A percentile compares a stretch with the other conserved stretches of the same genome.
Evolutionary conservation across 805 yeast species (phyloP).

Genomic region (Pichia manshurica): DNA sequence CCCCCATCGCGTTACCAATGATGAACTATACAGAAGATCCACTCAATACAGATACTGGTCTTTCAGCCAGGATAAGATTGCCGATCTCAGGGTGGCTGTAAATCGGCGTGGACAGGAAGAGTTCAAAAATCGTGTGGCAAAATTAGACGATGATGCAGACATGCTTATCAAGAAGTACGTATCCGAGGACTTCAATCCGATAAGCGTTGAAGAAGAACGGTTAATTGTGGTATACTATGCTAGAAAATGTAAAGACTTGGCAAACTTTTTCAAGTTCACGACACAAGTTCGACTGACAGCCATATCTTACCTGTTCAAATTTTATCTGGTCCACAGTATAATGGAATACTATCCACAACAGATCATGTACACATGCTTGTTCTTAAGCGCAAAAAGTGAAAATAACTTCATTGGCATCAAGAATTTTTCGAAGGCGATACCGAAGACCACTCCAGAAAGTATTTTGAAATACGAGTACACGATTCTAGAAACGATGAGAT

Average conservation of each 20-base stretch:
- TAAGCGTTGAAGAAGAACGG: slow-evolving; percentile 66
- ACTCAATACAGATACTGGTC: slow-evolving; percentile 88
- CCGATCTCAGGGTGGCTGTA: slow-evolving; percentile 39
- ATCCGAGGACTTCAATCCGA: slow-evolving; percentile 32
- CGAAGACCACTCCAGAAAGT: slow-evolving; percentile 57
- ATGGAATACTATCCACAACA: slow-evolving; percentile 86
- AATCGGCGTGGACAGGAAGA: slow-evolving; percentile 47
- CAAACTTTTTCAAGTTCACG: slow-evolving; percentile 73
- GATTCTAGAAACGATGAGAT: slow-evolving; percentile 65
- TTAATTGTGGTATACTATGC: slow-evolving; percentile 66
- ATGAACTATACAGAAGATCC: slow-evolving; percentile 83
- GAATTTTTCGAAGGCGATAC: slow-evolving; percentile 66
- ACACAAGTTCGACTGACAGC: slow-evolving; percentile 89
- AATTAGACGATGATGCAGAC: slow-evolving; percentile 18
- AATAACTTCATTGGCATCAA: slow-evolving; percentile 84
- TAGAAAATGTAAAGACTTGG: slow-evolving; percentile 62
- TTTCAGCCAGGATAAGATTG: slow-evolving; percentile 55
- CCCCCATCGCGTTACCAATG: slow-evolving; percentile 49
- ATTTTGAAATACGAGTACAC: slow-evolving; percentile 76
- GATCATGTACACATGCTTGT: slow-evolving; percentile 73
- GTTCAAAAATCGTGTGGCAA: slow-evolving; percentile 18
- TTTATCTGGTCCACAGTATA: slow-evolving; percentile 73
- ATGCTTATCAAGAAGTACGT: slow-evolving; percentile 16
- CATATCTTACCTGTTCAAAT: slow-evolving; percentile 70
- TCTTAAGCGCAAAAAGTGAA: slow-evolving; percentile 89